Evolutionary conservation across 108 stramenopile species (phyloP).

Genomic region (Nitzschia sp.): DNA sequence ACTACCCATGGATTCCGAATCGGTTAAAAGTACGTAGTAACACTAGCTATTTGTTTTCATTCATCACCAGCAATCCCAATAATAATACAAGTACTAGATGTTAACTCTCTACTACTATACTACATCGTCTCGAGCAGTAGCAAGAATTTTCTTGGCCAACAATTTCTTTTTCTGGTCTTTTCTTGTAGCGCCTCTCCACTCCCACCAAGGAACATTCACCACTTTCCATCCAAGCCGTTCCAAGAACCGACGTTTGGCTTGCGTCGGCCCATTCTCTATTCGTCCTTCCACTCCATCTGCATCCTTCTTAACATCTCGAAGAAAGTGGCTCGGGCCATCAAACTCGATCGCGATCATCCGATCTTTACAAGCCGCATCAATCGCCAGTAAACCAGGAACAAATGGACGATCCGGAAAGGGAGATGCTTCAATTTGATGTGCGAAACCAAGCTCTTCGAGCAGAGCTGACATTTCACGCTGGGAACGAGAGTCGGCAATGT

Average conservation of each 20-base stretch:
- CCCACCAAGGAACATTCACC: slow-evolving; percentile 10
- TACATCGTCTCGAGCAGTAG: not conserved
- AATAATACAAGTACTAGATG: no score
- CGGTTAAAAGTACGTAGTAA: no score
- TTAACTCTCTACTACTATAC: not conserved
- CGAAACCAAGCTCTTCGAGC: not conserved
- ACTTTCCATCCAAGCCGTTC: slow-evolving; percentile 14
- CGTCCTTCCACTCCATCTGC: not conserved
- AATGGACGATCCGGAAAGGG: not conserved
- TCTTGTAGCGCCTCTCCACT: not conserved
- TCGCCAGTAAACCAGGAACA: slow-evolving; percentile 6
- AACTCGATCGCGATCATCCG: slow-evolving; percentile 18
- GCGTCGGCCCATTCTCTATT: slow-evolving; percentile 14
- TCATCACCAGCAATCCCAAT: no score
- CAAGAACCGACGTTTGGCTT: slow-evolving; percentile 20
- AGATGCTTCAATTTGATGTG: not conserved
- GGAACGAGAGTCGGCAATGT: not conserved
- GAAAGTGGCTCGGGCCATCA: slow-evolving; percentile 13
- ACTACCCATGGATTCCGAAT: no score
- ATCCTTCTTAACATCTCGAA: not conserved
- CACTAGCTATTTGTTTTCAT: no score
- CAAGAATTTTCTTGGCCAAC: not conserved
- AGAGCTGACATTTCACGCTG: not conserved
- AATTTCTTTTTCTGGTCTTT: not conserved
- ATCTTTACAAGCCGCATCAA: slow-evolving; percentile 9